Conservation (phyloP, 2,329 filamentous ascomycete species). For the Oidium heveae region DNA sequence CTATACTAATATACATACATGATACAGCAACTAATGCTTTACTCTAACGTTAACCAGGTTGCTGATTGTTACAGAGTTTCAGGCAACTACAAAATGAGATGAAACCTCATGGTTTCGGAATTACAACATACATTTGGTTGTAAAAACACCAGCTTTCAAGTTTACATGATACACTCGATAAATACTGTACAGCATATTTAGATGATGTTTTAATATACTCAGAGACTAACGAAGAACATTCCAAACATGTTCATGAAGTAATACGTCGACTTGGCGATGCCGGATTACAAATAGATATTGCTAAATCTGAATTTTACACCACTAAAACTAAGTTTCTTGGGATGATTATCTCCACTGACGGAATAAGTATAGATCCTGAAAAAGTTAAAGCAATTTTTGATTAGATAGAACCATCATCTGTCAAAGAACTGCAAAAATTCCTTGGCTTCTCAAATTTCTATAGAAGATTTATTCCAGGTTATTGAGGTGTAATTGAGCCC, state of each 20-base stretch:
- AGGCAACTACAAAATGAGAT: too few relatives aligned
- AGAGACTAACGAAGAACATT: background rate
- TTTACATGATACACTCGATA: background rate
- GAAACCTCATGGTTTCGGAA: too few relatives aligned
- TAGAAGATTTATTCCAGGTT: background rate
- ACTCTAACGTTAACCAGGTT: too few relatives aligned
- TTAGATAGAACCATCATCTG: background rate
- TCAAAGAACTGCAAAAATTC: background rate
- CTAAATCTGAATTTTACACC: slow-evolving; percentile 1
- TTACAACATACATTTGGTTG: too few relatives aligned
- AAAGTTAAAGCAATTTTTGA: background rate
- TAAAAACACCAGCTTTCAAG: too few relatives aligned
- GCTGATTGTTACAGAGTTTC: too few relatives aligned
- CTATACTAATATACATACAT: too few relatives aligned
- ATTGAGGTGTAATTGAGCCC: background rate
- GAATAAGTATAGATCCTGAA: background rate
- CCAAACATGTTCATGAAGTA: slow-evolving; percentile 1
- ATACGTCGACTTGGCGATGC: background rate
- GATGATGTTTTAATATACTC: slow-evolving; percentile 3
- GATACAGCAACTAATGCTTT: too few relatives aligned
- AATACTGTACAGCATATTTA: slow-evolving; percentile 1
- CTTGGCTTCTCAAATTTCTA: background rate
- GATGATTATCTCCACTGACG: background rate
- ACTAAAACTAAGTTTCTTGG: slow-evolving; percentile 1
- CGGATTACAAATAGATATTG: slow-evolving; percentile 1